Base-by-base conservation (phyloP, 305 asterid species). In the Nicotiana rustica region DNA sequence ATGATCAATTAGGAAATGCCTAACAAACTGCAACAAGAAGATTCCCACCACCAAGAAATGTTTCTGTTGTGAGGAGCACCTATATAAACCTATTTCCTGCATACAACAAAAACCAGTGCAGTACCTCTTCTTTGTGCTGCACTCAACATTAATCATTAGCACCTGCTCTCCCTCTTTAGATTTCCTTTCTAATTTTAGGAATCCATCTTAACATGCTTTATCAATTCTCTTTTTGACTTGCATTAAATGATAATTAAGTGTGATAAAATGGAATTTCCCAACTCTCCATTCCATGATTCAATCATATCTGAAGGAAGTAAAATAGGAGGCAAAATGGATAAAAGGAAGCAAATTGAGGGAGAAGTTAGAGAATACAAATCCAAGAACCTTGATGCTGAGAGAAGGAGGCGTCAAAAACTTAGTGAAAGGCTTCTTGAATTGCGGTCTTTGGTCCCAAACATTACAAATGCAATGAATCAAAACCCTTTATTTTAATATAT, bases 381-480 rank as follows among this genome's bases (percentile, higher is more conserved):
- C 67, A 93, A 93, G 93, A 94, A 95, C 83, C 99, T 95, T 19
- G 64, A 62, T 0, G 97, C 98, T 2, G 98, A 95, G 82, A 89
- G 97, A 83, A 87, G 59, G 77, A 85, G 98, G 19, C 96, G 99
- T 64, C 88, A 92, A 89, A 95, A 95, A 82, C 98, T 95, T 83
- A 87, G 84, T 2, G 92, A 90, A 55, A 67, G 93, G 79, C 94
- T 91, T 18, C 90, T 91, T 0, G 94, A 92, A 86, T 90, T 95
- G 14, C 97, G 97, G 3, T 84, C 99, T 13, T 80, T 92, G 66
- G 97, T 92, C 86, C 99, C 99, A 0, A 93, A 83, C 35, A 95
- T 95, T 77, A 92, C 97, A 1, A 95, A 95, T 88, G 99, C 91
- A 92, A 91, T 90, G 81, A 89, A 52, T 71, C 71, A 9, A 29